phyloP scores from a whole-genome alignment of 306 rosid genomes.

The Malus orientalis region DNA sequence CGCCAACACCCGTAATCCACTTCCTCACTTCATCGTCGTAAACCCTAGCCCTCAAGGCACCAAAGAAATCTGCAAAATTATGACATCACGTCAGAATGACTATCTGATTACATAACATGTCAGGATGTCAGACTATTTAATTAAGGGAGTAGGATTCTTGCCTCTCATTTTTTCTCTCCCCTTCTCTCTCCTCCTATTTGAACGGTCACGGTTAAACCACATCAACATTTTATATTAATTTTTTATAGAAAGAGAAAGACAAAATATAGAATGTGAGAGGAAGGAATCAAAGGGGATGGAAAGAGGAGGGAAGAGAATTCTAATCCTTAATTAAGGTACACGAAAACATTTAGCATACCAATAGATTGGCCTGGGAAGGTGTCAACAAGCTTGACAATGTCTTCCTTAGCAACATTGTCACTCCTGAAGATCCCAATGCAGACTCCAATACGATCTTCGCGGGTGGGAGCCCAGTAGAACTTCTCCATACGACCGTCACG shows the following conservation, averaged over 20 bases:
- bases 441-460: conserved; percentile 85
- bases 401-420: conserved; percentile 40
- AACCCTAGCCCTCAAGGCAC: conserved; percentile 46
- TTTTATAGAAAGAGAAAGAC: too few species aligned
- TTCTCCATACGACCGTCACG: conserved; percentile 99
- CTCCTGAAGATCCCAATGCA: conserved; percentile 73
- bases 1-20: conserved; percentile 33
- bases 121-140: neutral
- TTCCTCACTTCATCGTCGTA: conserved; percentile 56
- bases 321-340: neutral
- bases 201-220: too few species aligned
- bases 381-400: conserved; percentile 72
- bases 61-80: conserved; percentile 34
- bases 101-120: neutral
- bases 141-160: neutral
- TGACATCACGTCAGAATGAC: neutral
- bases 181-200: too few species aligned
- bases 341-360: conserved; percentile 31
- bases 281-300: too few species aligned
- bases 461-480: conserved; percentile 97
- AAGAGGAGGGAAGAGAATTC: too few species aligned
- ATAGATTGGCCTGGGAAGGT: conserved; percentile 97
- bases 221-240: too few species aligned
- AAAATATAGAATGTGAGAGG: too few species aligned
- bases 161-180: too few species aligned